Conservation (phyloP, 2,329 filamentous ascomycete genomes). For the Paecilomyces dactylethromorphus region DNA sequence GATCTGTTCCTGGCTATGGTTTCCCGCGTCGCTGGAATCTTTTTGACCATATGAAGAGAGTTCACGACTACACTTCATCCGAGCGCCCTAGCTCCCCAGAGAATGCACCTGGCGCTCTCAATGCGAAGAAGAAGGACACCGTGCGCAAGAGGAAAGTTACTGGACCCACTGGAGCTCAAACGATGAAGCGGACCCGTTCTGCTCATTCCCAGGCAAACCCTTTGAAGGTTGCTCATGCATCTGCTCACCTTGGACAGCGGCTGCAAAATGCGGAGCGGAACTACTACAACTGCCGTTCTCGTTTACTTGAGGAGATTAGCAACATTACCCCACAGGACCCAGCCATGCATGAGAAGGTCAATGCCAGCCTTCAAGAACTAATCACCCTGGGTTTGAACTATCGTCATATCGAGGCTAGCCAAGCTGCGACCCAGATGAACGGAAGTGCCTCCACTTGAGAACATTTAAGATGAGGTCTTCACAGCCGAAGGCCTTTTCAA, state of each 20-base stretch:
- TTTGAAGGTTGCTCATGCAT: constrained; percentile 25
- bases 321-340: constrained; percentile 35
- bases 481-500: constrained; percentile 2
- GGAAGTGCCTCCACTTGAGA: constrained; percentile 28
- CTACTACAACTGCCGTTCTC: constrained; percentile 35
- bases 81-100: constrained; percentile 38
- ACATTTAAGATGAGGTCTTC: constrained; percentile 1
- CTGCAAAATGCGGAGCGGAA: constrained; percentile 36
- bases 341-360: constrained; percentile 37
- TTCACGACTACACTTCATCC: constrained; percentile 58
- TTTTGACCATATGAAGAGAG: constrained; percentile 93
- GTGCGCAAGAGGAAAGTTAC: constrained; percentile 34
- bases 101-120: constrained; percentile 22
- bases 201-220: constrained; percentile 29
- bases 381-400: constrained; percentile 37
- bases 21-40: constrained; percentile 96
- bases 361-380: constrained; percentile 38
- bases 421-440: constrained; percentile 28
- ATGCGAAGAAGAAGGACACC: constrained; percentile 33
- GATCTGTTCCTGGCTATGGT: constrained; percentile 72
- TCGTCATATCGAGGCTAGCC: constrained; percentile 36
- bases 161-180: constrained; percentile 28
- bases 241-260: constrained; percentile 30
- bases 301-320: constrained; percentile 32
- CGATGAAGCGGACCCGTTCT: constrained; percentile 38